Percentiles rank a stretch among this genome's conserved stretches.
Conservation (phyloP, 2,329 filamentous ascomycete genomes). For the Fusarium hostae region DNA sequence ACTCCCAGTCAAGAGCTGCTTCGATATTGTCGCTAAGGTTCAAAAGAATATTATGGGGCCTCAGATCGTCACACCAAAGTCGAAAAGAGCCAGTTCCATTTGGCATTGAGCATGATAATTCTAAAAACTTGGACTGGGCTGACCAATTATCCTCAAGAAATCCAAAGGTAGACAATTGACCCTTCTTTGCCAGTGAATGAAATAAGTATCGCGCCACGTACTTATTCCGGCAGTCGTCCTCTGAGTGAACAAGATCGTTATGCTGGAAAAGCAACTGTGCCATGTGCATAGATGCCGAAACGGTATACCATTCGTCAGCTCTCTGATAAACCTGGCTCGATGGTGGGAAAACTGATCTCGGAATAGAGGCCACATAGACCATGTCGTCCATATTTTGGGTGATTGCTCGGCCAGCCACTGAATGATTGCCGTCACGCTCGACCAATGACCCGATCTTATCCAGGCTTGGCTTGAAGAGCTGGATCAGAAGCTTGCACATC, state of each 20-base stretch:
- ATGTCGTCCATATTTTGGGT: slow-evolving; percentile 56
- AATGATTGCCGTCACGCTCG: slow-evolving; percentile 40
- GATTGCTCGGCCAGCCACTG: slow-evolving; percentile 50
- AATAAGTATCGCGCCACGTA: slow-evolving; percentile 57
- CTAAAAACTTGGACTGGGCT: slow-evolving; percentile 20
- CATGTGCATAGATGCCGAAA: slow-evolving; percentile 55
- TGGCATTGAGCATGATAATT: background rate
- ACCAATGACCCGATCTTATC: slow-evolving; percentile 52
- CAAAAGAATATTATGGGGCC: slow-evolving; percentile 3
- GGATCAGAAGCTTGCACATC: slow-evolving; percentile 44
- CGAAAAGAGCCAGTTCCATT: slow-evolving; percentile 13
- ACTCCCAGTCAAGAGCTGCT: background rate
- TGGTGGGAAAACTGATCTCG: background rate
- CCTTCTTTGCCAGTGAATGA: slow-evolving; percentile 47
- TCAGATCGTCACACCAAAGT: slow-evolving; percentile 51
- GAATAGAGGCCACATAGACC: slow-evolving; percentile 35
- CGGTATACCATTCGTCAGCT: slow-evolving; percentile 52
- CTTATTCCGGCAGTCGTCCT: slow-evolving; percentile 55
- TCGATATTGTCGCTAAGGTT: background rate
- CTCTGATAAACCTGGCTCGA: slow-evolving; percentile 34
- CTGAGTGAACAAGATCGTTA: slow-evolving; percentile 51
- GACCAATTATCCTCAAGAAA: slow-evolving; percentile 49
- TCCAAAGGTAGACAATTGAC: slow-evolving; percentile 43
- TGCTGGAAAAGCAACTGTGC: slow-evolving; percentile 53
- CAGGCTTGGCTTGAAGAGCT: slow-evolving; percentile 50